phyloP scores from a whole-genome alignment of 192 early-diverging fungal genomes.

The Irineochytrium annulatum region DNA sequence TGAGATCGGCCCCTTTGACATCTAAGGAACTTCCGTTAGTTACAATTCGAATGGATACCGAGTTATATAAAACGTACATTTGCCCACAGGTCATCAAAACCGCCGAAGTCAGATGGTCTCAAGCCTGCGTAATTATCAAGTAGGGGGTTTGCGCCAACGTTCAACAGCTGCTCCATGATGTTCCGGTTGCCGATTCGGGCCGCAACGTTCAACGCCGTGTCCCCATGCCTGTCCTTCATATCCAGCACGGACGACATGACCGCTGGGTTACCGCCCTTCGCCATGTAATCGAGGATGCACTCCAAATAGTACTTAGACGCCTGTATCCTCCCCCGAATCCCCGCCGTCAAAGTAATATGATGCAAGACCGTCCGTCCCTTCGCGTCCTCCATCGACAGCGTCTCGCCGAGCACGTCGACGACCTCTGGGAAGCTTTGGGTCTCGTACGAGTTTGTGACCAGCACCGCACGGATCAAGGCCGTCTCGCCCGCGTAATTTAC shows the following conservation, averaged over 20 bases:
- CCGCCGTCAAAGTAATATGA: conserved; percentile 75
- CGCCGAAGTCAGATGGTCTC: conserved; percentile 65
- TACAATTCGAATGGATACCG: neutral
- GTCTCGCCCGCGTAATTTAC: conserved; percentile 84
- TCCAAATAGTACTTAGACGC: conserved; percentile 89
- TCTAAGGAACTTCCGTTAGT: neutral
- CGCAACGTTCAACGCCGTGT: conserved; percentile 84
- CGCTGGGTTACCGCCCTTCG: conserved; percentile 32
- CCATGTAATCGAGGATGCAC: conserved; percentile 66
- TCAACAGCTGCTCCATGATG: conserved; percentile 64
- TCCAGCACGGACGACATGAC: conserved; percentile 53
- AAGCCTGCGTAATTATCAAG: conserved; percentile 76
- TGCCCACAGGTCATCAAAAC: conserved; percentile 14
- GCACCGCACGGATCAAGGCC: conserved; percentile 81
- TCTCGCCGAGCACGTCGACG: conserved; percentile 61
- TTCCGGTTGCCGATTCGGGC: conserved; percentile 77
- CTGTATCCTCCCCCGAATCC: conserved; percentile 62
- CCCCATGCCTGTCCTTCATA: conserved; percentile 63
- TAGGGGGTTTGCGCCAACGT: conserved; percentile 67
- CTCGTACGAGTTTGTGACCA: conserved; percentile 84
- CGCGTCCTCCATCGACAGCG: conserved; percentile 53
- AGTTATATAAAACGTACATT: neutral
- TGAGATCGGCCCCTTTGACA: neutral
- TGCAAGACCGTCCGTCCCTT: conserved; percentile 85
- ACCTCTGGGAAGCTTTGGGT: conserved; percentile 70